Base-by-base conservation (phyloP, 1,139 yeast genomes). In the Suhomyces panamericanus region DNA sequence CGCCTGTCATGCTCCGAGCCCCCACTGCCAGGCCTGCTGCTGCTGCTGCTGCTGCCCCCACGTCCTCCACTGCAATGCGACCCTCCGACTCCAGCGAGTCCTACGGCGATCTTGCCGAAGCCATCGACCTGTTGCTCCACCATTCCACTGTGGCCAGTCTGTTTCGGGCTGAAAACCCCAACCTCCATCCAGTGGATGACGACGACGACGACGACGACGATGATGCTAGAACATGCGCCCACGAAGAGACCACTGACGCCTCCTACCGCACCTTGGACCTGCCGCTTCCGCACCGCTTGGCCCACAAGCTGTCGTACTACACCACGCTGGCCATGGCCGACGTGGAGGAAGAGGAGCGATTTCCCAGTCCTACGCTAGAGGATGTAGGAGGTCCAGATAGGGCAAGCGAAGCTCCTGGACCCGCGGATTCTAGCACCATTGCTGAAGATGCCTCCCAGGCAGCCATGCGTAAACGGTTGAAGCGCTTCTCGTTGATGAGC, bases 161-260 rank as follows among this genome's bases (percentile, higher is more conserved):
- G 31, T 62, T 59, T 39, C 51, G 69, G 43, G 49, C 49, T 11
- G 60, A 57, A 11, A 62, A 64, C 43, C 69, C 69, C n/a, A 64
- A 64, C 46, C 48, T 64, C 30, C 66, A 58, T 24, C 65, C 66
- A 1, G 35, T 44, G 13, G 46, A 44, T 15, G 24, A 20, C 24
- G 9, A 20, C 24, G 24, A 20, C 5, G 17, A n/a, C n/a, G n/a
- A n/a, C n/a, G n/a, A n/a, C n/a, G n/a, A n/a, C n/a, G n/a, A n/a
- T n/a, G n/a, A n/a, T n/a, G n/a, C n/a, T n/a, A n/a, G n/a, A n/a
- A n/a, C n/a, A n/a, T n/a, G n/a, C n/a, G n/a, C n/a, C n/a, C n/a
- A n/a, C n/a, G n/a, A n/a, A n/a, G n/a, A n/a, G n/a, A 17, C 20
- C 20, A 17, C 20, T 6, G 20, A 4, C 39, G 33, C 27, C 26